Conservation (phyloP, 495 filamentous ascomycete genomes). For the Filosporella fistucella region DNA sequence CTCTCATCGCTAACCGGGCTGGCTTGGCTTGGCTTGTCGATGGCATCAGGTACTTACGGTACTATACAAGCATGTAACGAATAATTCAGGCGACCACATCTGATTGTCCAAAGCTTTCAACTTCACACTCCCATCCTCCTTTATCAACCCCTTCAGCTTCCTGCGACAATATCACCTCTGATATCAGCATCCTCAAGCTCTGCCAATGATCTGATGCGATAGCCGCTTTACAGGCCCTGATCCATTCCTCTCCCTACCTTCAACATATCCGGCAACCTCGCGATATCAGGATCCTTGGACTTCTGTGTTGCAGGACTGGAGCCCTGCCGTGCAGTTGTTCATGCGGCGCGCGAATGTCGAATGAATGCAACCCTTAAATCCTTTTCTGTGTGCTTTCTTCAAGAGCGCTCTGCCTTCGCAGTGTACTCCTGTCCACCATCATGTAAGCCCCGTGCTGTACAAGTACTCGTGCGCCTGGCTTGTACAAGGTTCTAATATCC, state of each 20-base stretch:
- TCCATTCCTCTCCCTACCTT: neutral
- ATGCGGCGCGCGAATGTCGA: slow-evolving; percentile 26
- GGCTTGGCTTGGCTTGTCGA: slow-evolving; percentile 1
- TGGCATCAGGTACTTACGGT: neutral
- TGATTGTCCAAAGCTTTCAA: neutral
- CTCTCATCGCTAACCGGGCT: too few species aligned
- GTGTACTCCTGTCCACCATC: slow-evolving; percentile 87
- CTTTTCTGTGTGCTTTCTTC: slow-evolving; percentile 97
- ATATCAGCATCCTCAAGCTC: neutral
- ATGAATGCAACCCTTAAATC: slow-evolving; percentile 99
- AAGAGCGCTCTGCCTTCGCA: slow-evolving; percentile 88
- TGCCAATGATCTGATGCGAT: slow-evolving; percentile 9
- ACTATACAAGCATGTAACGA: too few species aligned
- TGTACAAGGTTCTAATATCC: slow-evolving; percentile 11
- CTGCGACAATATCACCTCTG: neutral
- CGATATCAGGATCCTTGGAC: slow-evolving; percentile 12
- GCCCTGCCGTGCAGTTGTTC: slow-evolving; percentile 18
- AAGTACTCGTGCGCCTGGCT: slow-evolving; percentile 8
- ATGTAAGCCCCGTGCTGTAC: slow-evolving; percentile 49
- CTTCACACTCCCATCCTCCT: neutral
- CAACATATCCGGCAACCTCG: slow-evolving; percentile 3
- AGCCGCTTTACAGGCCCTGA: neutral
- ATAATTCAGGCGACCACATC: slow-evolving; percentile 14
- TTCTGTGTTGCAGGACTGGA: slow-evolving; percentile 17
- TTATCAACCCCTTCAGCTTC: neutral